phyloP scores from a whole-genome alignment of 2,329 filamentous ascomycete genomes.

The Hyphodiscus sp. region DNA sequence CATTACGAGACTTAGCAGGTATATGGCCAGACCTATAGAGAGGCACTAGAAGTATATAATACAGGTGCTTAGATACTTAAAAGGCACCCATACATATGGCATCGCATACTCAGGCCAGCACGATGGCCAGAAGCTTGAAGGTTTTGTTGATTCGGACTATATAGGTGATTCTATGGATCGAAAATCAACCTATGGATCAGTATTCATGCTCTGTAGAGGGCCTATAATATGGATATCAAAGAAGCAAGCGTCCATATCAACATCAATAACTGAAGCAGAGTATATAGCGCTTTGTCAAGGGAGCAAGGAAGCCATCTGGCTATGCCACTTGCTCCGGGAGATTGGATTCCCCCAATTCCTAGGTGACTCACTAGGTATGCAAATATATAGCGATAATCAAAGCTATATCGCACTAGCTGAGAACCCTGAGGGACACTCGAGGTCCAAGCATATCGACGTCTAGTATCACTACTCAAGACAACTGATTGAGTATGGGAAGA shows the following conservation, averaged over 20 bases:
- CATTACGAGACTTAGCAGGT: not conserved
- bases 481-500: not conserved
- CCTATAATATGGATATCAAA: conserved; percentile 9
- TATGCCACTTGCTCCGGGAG: conserved; percentile 1
- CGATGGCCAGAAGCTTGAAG: not conserved
- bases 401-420: not conserved
- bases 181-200: too few relatives aligned
- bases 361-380: not conserved
- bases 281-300: conserved; percentile 10
- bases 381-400: not conserved
- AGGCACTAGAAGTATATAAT: not conserved
- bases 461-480: conserved; percentile 2
- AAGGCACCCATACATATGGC: not conserved
- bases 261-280: conserved; percentile 13
- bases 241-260: conserved; percentile 11
- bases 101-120: not conserved
- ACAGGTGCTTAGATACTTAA: not conserved
- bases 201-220: conserved; percentile 3
- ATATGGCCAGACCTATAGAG: not conserved
- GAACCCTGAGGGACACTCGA: not conserved
- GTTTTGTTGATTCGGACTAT: not conserved
- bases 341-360: not conserved
- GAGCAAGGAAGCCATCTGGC: conserved; percentile 5
- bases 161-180: not conserved
- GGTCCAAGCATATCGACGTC: conserved; percentile 5